Evolutionary conservation across 345 rosid genomes (phyloP).

Genomic region (Luvunga scandens): DNA sequence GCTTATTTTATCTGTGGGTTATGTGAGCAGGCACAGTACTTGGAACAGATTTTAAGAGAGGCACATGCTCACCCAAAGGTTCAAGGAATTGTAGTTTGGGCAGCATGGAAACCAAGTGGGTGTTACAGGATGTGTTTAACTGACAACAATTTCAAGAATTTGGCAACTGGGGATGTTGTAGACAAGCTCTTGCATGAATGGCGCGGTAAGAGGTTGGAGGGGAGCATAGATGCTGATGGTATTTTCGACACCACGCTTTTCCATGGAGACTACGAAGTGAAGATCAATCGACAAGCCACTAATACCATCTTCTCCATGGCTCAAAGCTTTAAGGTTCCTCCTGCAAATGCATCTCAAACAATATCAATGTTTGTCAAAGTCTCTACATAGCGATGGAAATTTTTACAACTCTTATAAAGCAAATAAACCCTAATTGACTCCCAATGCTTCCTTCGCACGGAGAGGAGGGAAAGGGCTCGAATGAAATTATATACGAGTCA

Average conservation of each 20-base stretch:
- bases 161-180: constrained; percentile 68
- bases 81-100: constrained; percentile 66
- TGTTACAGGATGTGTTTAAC: constrained; percentile 78
- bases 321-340: constrained; percentile 18
- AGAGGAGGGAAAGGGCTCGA: not conserved
- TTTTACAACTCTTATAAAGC: too few species aligned
- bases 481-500: not conserved
- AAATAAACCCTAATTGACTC: too few species aligned
- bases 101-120: constrained; percentile 51
- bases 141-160: constrained; percentile 59
- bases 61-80: constrained; percentile 62
- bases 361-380: constrained; percentile 9
- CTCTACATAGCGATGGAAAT: constrained; percentile 17
- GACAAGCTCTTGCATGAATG: constrained; percentile 67
- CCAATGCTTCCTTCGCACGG: too few species aligned
- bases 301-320: constrained; percentile 6
- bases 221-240: constrained; percentile 47
- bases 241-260: constrained; percentile 51
- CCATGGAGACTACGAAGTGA: constrained; percentile 55
- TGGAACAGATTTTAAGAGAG: constrained; percentile 68
- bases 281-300: constrained; percentile 18
- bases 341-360: constrained; percentile 4
- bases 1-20: not conserved
- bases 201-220: constrained; percentile 26
- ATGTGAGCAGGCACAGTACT: constrained; percentile 39